Base-by-base conservation (phyloP, 805 yeast species). In the Candida sonorensis region DNA sequence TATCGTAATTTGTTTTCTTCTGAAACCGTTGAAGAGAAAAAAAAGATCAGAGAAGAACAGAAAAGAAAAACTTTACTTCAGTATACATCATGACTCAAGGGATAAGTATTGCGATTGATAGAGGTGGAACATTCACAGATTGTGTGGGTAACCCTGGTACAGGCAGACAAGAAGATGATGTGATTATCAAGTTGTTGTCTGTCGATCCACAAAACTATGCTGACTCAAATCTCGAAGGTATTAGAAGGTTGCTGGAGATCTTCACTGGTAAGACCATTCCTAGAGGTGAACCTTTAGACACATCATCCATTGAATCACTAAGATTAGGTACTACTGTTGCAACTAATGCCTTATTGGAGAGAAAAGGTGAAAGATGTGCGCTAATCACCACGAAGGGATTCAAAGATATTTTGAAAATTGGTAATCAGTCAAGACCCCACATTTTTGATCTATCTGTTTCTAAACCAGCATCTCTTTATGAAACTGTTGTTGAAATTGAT, bases 241-340 rank as follows among this genome's bases (percentile, higher is more conserved):
- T 88, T 24, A 68, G 97, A 42, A 60, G 94, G 28, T 68, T 84
- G 0, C 57, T 88, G 37, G 94, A 83, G 50, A 58, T 60, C 15
- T 72, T 74, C 38, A 69, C 75, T 1, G 69, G 72, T 1, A 55
- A 51, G 6, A 30, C 50, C 8, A 81, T 83, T 31, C 79, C 87
- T 4, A 65, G 83, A 31, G 72, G 73, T 7, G 55, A 55, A 23
- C 76, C 73, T 3, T 56, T 87, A 37, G 85, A 80, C 37, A 67
- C 84, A 1, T 66, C 76, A 3, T 57, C 59, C 3, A 81, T 86
- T 23, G 76, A 74, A 33, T 71, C 78, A 26, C 75, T 87, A 29
- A 66, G 95, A 35, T 79, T 88, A 82, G 97, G 97, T 3, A 87
- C 97, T 4, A 88, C 97, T 0, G 92, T 87, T 9, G 97, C 98